A percentile compares a stretch with the other conserved stretches of the same genome.
Conservation (phyloP, 1,284 basidiomycete species). For the Apiotrichum sp. region DNA sequence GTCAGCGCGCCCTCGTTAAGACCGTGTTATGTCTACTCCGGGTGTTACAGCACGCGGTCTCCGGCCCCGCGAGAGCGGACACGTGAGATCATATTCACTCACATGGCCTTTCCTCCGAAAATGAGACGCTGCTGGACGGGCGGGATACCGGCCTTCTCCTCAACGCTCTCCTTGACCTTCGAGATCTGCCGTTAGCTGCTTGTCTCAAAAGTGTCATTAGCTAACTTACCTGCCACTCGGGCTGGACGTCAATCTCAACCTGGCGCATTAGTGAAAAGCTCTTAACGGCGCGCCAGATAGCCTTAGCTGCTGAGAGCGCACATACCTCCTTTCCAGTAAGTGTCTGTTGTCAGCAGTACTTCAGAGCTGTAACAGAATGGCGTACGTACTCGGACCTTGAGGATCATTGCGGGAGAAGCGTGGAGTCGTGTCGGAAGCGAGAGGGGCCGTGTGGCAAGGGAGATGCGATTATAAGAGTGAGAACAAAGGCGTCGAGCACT, state of each 20-base stretch:
- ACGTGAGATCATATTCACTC: slow-evolving; percentile 43
- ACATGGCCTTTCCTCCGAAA: slow-evolving; percentile 93
- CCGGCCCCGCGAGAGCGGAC: no score
- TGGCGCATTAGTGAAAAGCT: slow-evolving; percentile 3
- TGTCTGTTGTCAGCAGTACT: slow-evolving; percentile 25
- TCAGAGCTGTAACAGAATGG: background rate
- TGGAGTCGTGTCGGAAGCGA: no score
- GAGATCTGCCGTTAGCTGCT: slow-evolving; percentile 58
- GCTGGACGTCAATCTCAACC: slow-evolving; percentile 86
- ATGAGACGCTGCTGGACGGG: slow-evolving; percentile 95
- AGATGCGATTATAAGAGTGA: no score
- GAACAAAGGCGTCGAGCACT: no score
- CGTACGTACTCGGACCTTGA: slow-evolving; percentile 45
- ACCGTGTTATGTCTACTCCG: no score
- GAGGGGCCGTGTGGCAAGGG: no score
- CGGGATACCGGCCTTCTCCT: slow-evolving; percentile 98
- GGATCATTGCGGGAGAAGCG: slow-evolving; percentile 30
- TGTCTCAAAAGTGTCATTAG: background rate
- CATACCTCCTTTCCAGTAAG: slow-evolving; percentile 41
- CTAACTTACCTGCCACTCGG: slow-evolving; percentile 69
- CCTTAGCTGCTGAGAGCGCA: background rate
- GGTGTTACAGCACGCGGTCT: no score
- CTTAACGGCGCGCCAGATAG: background rate
- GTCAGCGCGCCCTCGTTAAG: background rate
- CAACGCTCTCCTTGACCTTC: slow-evolving; percentile 96